Evolutionary conservation across 768 basidiomycete genomes (phyloP), one percentile per base, ranked within the genome.

Genomic region (Leccinum aurantiacum): DNA sequence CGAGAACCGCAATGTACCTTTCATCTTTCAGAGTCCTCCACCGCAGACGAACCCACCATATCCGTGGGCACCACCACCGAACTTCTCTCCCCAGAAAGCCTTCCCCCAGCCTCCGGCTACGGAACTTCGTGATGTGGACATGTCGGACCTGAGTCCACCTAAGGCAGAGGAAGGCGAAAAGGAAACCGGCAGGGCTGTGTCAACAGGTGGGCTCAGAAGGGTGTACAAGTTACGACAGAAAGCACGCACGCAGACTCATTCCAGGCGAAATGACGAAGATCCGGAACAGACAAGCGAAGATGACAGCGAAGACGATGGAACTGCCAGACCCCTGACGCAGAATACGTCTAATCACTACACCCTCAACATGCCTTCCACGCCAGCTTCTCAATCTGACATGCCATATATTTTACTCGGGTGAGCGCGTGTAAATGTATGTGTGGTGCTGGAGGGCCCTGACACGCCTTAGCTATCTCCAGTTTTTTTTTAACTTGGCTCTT

Each of bases 341-440:
- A 86, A 80, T 60, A 89, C 82, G 37, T 86, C 87, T 51, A 86
- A 91, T 69, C 90, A 92, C 67, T 93, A 91, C 72, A 93, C 91
- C 3, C 80, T 93, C 60, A 91, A 93, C 74, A 79, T 93, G 77
- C 82, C 91, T 17, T 80, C 87, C 25, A 80, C 83, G 17, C 74
- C 84, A 25, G 69, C 78, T 25, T 78, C 81, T 46, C 82, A 76
- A 61, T 84, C 85, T 29, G 89, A 91, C 61, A 75, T 79, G 37
- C 95, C 95, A 22, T 92, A 93, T 74, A 77, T 95, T 56, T 78
- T 97, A 29, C 82, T 94, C 53, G 94, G 95, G 94, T 95, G 65
- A 69, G 88, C 31, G 25, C 14, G 54, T 54, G 61, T 37, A 35
- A 29, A 53, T 46, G 19, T 54, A 54, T 41, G 47, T 57, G 24